Conservation (phyloP, 345 rosid species). For the Salix purpurea region DNA sequence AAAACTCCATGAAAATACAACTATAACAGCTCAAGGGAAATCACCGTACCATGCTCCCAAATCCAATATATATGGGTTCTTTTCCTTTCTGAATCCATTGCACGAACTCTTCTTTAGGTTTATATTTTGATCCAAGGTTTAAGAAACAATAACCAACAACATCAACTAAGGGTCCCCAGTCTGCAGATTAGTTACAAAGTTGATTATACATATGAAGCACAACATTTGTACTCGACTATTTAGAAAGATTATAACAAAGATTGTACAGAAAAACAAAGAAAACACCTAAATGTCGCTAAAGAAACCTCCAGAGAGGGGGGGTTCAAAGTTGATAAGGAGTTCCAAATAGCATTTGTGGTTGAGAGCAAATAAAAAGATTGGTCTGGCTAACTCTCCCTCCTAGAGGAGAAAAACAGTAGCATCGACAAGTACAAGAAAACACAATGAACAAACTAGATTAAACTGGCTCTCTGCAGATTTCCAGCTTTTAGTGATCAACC, state of each 20-base stretch:
- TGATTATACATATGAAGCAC: background rate
- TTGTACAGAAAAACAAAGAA: background rate
- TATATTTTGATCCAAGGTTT: constrained; percentile 77
- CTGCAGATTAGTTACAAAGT: constrained; percentile 44
- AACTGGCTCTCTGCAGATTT: constrained; percentile 1
- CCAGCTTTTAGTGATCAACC: background rate
- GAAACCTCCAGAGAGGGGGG: background rate
- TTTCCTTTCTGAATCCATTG: constrained; percentile 75
- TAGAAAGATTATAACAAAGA: background rate
- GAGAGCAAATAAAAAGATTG: background rate
- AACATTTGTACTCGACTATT: background rate
- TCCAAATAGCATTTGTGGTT: background rate
- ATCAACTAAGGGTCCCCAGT: constrained; percentile 90
- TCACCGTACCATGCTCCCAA: constrained; percentile 93
- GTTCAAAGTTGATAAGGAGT: background rate
- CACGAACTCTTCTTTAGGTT: constrained; percentile 60
- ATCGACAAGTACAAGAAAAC: background rate
- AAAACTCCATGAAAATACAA: background rate
- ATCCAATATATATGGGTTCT: constrained; percentile 84
- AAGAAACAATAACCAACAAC: constrained; percentile 96
- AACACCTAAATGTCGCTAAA: constrained; percentile 3
- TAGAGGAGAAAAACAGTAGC: background rate
- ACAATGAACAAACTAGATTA: background rate
- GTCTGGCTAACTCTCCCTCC: background rate
- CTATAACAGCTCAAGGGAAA: background rate